A percentile compares a stretch with the other conserved stretches of the same genome.
Conservation (phyloP, 805 yeast genomes). For the Dipodascus albidus region DNA sequence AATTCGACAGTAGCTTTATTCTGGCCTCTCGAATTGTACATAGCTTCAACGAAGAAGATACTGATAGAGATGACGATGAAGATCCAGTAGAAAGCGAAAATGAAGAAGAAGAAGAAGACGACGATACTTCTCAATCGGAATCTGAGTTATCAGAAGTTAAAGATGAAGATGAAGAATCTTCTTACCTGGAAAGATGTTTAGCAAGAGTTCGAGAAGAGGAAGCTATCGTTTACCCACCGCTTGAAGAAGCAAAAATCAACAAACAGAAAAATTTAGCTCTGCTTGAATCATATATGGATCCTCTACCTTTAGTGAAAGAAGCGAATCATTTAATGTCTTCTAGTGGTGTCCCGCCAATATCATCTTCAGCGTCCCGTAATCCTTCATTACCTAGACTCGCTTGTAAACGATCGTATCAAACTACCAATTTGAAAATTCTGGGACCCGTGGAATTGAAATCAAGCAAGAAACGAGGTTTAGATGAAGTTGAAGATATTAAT, state of each 20-base stretch:
- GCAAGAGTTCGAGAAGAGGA: neutral
- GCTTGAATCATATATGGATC: neutral
- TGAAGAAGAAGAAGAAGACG: neutral
- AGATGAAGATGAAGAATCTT: neutral
- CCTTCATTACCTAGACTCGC: neutral
- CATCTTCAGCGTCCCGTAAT: neutral
- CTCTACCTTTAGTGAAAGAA: neutral
- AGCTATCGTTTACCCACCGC: neutral
- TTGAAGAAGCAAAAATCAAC: neutral
- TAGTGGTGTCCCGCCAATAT: neutral
- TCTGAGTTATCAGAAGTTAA: neutral
- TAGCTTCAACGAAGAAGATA: neutral
- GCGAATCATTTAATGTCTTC: neutral
- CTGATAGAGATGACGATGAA: neutral
- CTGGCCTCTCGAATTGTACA: neutral
- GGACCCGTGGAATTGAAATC: neutral
- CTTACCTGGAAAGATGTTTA: neutral
- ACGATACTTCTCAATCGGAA: neutral
- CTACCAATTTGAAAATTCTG: neutral
- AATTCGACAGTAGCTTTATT: neutral
- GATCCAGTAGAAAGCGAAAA: neutral
- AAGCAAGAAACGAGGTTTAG: neutral
- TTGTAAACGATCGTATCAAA: neutral
- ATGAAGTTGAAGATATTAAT: neutral
- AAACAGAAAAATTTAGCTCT: neutral